Evolutionary conservation across 139 green algal species (phyloP).

Genomic region (Chlamydomonas eustigma): DNA sequence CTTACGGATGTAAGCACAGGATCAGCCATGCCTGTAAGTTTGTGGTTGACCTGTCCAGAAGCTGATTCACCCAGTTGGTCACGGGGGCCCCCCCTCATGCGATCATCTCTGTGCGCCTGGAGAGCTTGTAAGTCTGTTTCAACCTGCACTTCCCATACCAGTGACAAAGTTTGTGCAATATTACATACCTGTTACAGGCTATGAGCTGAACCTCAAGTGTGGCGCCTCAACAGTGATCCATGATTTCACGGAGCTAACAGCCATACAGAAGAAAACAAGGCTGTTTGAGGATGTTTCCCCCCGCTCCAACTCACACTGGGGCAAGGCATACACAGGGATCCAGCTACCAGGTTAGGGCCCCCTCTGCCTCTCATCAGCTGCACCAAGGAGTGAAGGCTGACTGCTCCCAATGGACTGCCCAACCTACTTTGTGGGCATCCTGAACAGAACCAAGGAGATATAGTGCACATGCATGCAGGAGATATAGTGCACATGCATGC

Average conservation of each 20-base stretch:
- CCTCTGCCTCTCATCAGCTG: constrained; percentile 28
- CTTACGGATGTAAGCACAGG: neutral
- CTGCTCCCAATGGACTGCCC: constrained; percentile 22
- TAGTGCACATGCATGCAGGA: no score
- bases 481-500: no score
- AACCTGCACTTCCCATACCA: neutral
- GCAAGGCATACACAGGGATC: constrained; percentile 41
- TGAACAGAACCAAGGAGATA: constrained; percentile 18
- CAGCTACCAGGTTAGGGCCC: constrained; percentile 29
- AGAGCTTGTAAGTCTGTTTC: neutral
- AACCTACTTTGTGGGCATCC: neutral
- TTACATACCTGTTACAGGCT: neutral
- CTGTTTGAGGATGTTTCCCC: no score
- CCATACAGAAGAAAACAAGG: no score
- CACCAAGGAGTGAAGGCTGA: constrained; percentile 36
- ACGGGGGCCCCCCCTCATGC: neutral
- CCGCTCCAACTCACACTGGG: constrained; percentile 20
- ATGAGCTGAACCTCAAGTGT: no score
- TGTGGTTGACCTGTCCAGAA: no score
- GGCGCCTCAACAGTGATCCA: neutral
- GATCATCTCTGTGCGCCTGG: neutral
- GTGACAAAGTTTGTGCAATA: neutral
- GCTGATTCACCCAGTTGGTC: neutral
- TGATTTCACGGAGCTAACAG: neutral
- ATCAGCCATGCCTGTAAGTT: no score